Evolutionary conservation across 805 yeast genomes (phyloP).

Genomic region (Ogataea philodendri): DNA sequence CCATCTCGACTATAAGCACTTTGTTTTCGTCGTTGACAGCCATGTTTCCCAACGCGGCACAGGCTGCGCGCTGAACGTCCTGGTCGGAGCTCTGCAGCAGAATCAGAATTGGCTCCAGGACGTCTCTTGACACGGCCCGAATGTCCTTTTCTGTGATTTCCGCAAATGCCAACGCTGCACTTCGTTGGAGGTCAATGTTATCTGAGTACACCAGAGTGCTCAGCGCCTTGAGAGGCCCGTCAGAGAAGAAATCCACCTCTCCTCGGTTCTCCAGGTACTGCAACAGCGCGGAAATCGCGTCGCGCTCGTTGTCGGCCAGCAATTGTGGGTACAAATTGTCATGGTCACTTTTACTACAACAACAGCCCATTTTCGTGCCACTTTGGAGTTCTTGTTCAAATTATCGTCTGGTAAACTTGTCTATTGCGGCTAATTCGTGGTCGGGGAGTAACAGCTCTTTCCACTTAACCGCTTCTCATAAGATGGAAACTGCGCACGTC

Average conservation of each 20-base stretch:
- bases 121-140: constrained; percentile 84
- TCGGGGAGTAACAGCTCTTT: no score
- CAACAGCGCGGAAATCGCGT: constrained; percentile 86
- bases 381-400: constrained; percentile 1
- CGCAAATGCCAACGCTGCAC: constrained; percentile 97
- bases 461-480: constrained; percentile 5
- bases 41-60: constrained; percentile 97
- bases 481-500: constrained; percentile 10
- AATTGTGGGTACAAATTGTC: constrained; percentile 72
- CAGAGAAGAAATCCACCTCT: constrained; percentile 85
- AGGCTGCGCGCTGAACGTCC: constrained; percentile 97
- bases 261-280: constrained; percentile 86
- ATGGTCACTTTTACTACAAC: constrained; percentile 48
- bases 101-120: constrained; percentile 88
- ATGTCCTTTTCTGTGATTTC: constrained; percentile 97
- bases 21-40: constrained; percentile 97
- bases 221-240: constrained; percentile 83
- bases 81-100: constrained; percentile 83
- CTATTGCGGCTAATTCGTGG: constrained; percentile 1
- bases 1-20: constrained; percentile 92
- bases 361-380: constrained; percentile 43
- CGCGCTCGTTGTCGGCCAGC: constrained; percentile 93
- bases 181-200: constrained; percentile 89
- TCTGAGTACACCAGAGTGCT: constrained; percentile 93
- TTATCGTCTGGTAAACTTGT: constrained; percentile 1